Conservation (phyloP, 1,284 basidiomycete genomes). For the Leccinum fallax region DNA sequence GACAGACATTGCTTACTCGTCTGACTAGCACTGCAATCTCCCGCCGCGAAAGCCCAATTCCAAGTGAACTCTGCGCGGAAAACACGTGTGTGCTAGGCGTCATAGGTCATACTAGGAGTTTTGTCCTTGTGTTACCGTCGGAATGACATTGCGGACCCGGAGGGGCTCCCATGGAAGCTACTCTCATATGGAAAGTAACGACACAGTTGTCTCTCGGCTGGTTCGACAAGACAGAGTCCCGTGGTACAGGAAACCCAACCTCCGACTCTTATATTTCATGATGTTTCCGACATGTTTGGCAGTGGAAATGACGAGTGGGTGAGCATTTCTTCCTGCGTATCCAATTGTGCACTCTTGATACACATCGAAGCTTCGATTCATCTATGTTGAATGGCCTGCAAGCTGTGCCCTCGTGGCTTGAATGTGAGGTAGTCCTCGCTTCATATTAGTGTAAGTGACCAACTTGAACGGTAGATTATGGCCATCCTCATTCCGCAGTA, state of each 20-base stretch:
- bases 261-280: conserved; percentile 39
- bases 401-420: conserved; percentile 26
- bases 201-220: conserved; percentile 46
- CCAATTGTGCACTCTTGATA: background rate
- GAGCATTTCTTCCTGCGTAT: conserved; percentile 32
- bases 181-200: conserved; percentile 16
- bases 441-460: background rate
- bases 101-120: background rate
- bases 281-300: conserved; percentile 61
- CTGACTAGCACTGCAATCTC: background rate
- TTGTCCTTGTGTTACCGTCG: background rate
- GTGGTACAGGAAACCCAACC: conserved; percentile 56
- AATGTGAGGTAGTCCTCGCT: conserved; percentile 14
- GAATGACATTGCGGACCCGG: background rate
- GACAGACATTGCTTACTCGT: background rate
- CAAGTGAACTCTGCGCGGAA: background rate
- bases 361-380: conserved; percentile 13
- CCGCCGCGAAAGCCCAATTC: background rate
- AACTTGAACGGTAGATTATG: conserved; percentile 14
- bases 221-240: conserved; percentile 50
- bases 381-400: conserved; percentile 23
- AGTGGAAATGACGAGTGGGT: conserved; percentile 65
- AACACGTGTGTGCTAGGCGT: background rate
- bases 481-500: conserved; percentile 22
- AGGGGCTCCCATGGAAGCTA: background rate